Evolutionary conservation across 2,329 filamentous ascomycete species (phyloP), one percentile per base, ranked within the genome.

Genomic region (Talaromyces amestolkiae): DNA sequence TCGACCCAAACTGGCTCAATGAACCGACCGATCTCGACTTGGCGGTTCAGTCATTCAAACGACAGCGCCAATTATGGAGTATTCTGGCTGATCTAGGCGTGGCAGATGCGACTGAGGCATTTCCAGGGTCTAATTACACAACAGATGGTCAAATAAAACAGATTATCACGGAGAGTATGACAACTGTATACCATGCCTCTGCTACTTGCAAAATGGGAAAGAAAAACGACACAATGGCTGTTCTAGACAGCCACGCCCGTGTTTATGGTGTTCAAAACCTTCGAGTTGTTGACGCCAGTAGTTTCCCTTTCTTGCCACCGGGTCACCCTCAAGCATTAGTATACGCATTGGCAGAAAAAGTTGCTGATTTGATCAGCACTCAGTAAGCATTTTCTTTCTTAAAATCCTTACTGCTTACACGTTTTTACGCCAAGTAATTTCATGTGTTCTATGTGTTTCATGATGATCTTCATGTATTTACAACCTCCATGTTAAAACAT

Each of bases 1-100:
- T 84, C 65, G 75, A 83, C 67, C 79, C 81, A 1, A 81, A 81
- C 67, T 85, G 79, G 76, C 72, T 85, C 1, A 73, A 72, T 1
- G 74, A 79, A 10, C 75, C 77, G 9, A 72, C 76, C 1, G 84
- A 86, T 47, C 69, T 77, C 27, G 79, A 83, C 15, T 71, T 85
- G 3, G 79, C 78, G 3, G 68, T 85, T 10, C 77, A 78, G 0
- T 71, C 75, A 0, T 81, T 80, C 67, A 79, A 77, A 60, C 79
- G 84, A 3, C 69, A 77, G 0, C 79, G 84, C 0, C 70, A 80
- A 13, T 70, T 77, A 0, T 79, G 75, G 65, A 66, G 68, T 5
- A 72, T 70, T 22, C 58, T 69, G 7, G 75, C 69, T 3, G 72
- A 78, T 66, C 66, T 69, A 11, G 62, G 70, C 1, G 71, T 80